A percentile compares a stretch with the other conserved stretches of the same genome.
Evolutionary conservation across 345 rosid species (phyloP).

Genomic region (Rhodomyrtus tomentosa): DNA sequence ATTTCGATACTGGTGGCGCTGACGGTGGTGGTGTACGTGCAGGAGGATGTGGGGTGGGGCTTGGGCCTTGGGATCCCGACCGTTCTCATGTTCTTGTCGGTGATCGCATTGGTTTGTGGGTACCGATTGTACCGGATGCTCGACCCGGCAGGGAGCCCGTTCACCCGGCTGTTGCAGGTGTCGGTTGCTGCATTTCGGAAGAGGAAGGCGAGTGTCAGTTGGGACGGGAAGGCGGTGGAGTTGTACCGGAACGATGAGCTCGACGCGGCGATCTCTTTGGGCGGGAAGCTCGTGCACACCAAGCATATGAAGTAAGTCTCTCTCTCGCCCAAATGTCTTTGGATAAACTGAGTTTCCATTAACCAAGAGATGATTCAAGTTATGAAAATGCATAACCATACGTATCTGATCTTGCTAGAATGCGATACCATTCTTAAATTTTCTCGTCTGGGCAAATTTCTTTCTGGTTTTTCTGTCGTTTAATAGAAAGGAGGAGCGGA

Average conservation of each 20-base stretch:
- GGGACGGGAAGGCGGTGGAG: slow-evolving; percentile 20
- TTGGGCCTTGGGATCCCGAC: slow-evolving; percentile 81
- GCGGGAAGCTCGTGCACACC: slow-evolving; percentile 53
- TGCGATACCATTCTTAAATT: neutral
- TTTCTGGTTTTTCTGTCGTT: neutral
- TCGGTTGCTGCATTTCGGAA: slow-evolving; percentile 54
- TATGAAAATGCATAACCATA: neutral
- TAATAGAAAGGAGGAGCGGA: neutral
- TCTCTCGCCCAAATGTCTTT: neutral
- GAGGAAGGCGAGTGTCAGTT: slow-evolving; percentile 36
- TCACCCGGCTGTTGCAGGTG: slow-evolving; percentile 74
- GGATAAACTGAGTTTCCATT: neutral
- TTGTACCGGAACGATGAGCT: slow-evolving; percentile 57
- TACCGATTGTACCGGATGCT: slow-evolving; percentile 61
- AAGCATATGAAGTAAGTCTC: slow-evolving; percentile 41
- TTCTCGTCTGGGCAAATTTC: neutral
- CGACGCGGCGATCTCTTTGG: slow-evolving; percentile 64
- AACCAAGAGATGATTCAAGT: neutral
- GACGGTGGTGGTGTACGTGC: slow-evolving; percentile 68
- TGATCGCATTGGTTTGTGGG: slow-evolving; percentile 39
- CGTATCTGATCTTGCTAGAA: neutral
- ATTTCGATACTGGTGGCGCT: slow-evolving; percentile 52
- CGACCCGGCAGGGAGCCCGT: slow-evolving; percentile 83
- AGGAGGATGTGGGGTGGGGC: slow-evolving; percentile 83
- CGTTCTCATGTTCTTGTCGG: slow-evolving; percentile 54